These are phyloP conservation scores for Venturia asperata DNA, from an alignment of 2,329 filamentous ascomycete genomes.

Conservation along the genomic window DNA sequence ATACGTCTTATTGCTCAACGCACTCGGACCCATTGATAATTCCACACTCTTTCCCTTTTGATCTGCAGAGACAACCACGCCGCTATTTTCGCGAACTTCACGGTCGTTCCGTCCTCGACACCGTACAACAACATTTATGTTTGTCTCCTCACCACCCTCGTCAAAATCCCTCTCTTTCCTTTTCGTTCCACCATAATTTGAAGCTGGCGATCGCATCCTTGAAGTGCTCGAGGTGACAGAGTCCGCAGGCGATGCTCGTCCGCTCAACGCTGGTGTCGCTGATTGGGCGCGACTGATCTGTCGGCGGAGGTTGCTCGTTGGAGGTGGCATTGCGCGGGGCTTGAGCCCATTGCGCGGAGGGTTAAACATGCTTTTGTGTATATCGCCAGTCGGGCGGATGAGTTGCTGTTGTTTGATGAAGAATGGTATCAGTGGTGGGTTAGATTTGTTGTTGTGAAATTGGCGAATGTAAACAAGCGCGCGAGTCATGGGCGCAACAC, in stretches of 20 bases:
- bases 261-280: constrained; percentile 28
- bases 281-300: constrained; percentile 16
- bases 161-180: constrained; percentile 85
- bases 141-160: constrained; percentile 70
- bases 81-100: constrained; percentile 89
- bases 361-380: constrained; percentile 12
- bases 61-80: constrained; percentile 80
- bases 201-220: constrained; percentile 38
- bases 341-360: constrained; percentile 6
- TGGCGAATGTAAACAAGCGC: constrained; percentile 3
- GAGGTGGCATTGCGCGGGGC: constrained; percentile 17
- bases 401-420: neutral
- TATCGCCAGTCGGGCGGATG: neutral
- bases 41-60: constrained; percentile 82
- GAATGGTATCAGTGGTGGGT: neutral
- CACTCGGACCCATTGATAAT: constrained; percentile 84
- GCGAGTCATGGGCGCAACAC: neutral
- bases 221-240: constrained; percentile 54
- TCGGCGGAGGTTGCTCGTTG: neutral
- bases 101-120: constrained; percentile 89
- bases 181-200: constrained; percentile 57
- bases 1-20: constrained; percentile 92
- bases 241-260: constrained; percentile 62
- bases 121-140: constrained; percentile 94
- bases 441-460: constrained; percentile 1